Base-by-base conservation (phyloP, 345 rosid genomes). In the Combretum micranthum region DNA sequence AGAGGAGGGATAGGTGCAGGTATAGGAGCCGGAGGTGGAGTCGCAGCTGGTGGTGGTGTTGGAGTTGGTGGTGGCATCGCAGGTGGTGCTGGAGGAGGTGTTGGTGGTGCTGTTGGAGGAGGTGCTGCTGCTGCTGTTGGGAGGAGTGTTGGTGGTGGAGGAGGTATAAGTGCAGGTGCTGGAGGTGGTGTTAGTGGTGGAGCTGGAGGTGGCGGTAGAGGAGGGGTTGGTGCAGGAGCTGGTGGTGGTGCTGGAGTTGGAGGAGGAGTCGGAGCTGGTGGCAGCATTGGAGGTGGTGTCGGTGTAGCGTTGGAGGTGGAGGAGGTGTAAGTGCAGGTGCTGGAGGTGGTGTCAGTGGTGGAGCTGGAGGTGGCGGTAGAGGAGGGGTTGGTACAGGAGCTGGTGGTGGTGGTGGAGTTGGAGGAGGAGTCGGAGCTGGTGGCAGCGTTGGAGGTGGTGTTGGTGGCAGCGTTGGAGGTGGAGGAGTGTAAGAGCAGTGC, bases 151-250 rank as follows among this genome's bases (percentile, higher is more conserved):
- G n/a, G n/a, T n/a, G n/a, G n/a, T n/a, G n/a, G n/a, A n/a, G n/a
- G n/a, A n/a, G n/a, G n/a, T n/a, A n/a, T n/a, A n/a, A n/a, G n/a
- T n/a, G n/a, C n/a, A n/a, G n/a, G n/a, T n/a, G n/a, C n/a, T n/a
- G n/a, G n/a, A n/a, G 70, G 66, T n/a, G 22, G 13, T 18, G 62
- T 48, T 5, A 37, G 20, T 26, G 75, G 75, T 1, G 56, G 42
- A 1, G 58, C 53, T 1, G 47, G 23, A 15, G 67, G 68, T 13
- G 45, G 54, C 0, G 66, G 62, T 2, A 23, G 20, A 0, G 64
- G 57, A n/a, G 56, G 65, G 3, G 69, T 42, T 12, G 59, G 62
- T 18, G 63, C 50, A n/a, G 50, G 32, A 42, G 70, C 59, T 0
- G 66, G 53, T 15, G 62, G 20, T 5, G 5, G n/a, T 2, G 26